Evolutionary conservation across 2,329 filamentous ascomycete species (phyloP), one percentile per base, ranked within the genome.

Genomic region (Neophaeococcomyces aloes): DNA sequence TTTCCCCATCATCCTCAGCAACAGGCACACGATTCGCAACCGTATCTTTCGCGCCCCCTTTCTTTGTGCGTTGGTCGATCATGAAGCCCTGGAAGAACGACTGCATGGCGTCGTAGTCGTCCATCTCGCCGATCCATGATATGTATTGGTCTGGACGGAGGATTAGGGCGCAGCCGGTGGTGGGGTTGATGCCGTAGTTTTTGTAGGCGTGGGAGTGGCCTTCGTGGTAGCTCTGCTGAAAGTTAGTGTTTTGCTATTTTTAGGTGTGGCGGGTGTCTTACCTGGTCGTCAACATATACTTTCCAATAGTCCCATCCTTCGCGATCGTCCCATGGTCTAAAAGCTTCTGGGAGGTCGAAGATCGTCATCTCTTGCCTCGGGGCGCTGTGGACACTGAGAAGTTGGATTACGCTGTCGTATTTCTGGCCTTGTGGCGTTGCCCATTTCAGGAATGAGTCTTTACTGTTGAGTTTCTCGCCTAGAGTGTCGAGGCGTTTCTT

Each of bases 71-170:
- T n/a, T n/a, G n/a, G n/a, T n/a, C n/a, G n/a, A 47, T 36, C 44
- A 46, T 48, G 38, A 51, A 49, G 7, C 43, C 37, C 2, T n/a
- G 19, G 37, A 55, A 53, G 48, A 53, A 55, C 30, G 31, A 42
- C 15, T 55, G 46, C 42, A 55, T 47, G 21, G 31, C 38, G 7
- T 48, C 50, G 31, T 46, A 48, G 21, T 49, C 53, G 18, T 55
- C 52, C 32, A 44, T 37, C 32, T 23, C 23, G 4, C 53, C 51
- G 7, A 55, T 42, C 19, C 40, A 60, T 5, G 49, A 46, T 25
- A 84, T 72, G 59, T 85, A 79, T 56, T 81, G 78, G 63, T 86
- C 82, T 2, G 81, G 82, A 38, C 82, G 61, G 2, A 79, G 64
- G 1, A 79, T 63, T 0, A 82, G 71, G 3, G 78, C 61, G 48